phyloP scores from a whole-genome alignment of 1,284 basidiomycete species.

The Rhodotorula sp. region DNA sequence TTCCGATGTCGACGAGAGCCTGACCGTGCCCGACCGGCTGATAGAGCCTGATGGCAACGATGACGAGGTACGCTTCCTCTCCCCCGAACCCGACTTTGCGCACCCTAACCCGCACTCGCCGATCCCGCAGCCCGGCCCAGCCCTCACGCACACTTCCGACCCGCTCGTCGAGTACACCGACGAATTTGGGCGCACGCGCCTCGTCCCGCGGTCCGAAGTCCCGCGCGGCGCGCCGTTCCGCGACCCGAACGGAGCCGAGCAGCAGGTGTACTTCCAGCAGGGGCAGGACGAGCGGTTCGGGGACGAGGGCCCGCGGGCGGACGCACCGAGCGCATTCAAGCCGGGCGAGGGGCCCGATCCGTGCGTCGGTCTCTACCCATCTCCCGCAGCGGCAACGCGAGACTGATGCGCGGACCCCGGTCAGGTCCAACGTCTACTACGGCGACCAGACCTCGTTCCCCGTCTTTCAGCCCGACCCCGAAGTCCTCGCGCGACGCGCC shows the following conservation, averaged over 20 bases:
- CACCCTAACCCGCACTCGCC: background rate
- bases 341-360: slow-evolving; percentile 49
- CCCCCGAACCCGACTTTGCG: too few species aligned
- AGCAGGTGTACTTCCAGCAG: background rate
- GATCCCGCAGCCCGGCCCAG: slow-evolving; percentile 3
- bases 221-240: slow-evolving; percentile 63
- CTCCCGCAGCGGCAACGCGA: slow-evolving; percentile 41
- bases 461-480: slow-evolving; percentile 77
- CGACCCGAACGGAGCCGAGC: slow-evolving; percentile 31
- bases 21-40: slow-evolving; percentile 26
- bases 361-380: slow-evolving; percentile 53
- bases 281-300: background rate
- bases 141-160: slow-evolving; percentile 52
- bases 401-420: slow-evolving; percentile 52
- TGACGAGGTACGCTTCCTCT: slow-evolving; percentile 14
- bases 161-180: slow-evolving; percentile 80
- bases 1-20: slow-evolving; percentile 40
- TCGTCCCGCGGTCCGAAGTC: slow-evolving; percentile 69
- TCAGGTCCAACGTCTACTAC: slow-evolving; percentile 44
- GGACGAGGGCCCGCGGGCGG: background rate
- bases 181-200: slow-evolving; percentile 76
- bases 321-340: slow-evolving; percentile 11
- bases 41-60: slow-evolving; percentile 28
- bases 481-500: slow-evolving; percentile 52
- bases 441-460: slow-evolving; percentile 80